Evolutionary conservation across 805 yeast species (phyloP).

Genomic region (Metschnikowia shivogae): DNA sequence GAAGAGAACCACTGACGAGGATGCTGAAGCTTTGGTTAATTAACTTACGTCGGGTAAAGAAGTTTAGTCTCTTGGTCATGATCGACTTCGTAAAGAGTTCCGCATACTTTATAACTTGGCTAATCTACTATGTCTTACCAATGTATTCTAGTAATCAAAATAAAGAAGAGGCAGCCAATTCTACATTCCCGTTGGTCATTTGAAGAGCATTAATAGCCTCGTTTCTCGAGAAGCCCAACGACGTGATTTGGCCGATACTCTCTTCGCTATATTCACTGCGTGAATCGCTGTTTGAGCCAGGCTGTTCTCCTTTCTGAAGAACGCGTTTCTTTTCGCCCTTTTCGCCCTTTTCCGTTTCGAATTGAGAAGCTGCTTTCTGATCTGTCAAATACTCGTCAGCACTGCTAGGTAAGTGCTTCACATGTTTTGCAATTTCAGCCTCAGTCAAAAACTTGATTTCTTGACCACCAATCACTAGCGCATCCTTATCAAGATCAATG

Average conservation of each 20-base stretch:
- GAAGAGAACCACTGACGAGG: slow-evolving; percentile 59
- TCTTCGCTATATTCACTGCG: not conserved
- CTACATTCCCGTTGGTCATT: slow-evolving; percentile 72
- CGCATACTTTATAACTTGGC: not conserved
- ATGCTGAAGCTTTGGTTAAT: slow-evolving; percentile 8
- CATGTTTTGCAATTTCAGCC: slow-evolving; percentile 51
- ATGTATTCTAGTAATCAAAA: slow-evolving; percentile 31
- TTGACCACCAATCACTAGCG: slow-evolving; percentile 65
- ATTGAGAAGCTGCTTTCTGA: not conserved
- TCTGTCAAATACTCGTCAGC: not conserved
- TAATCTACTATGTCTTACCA: not conserved
- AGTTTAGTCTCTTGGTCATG: not conserved
- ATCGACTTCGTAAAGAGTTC: not conserved
- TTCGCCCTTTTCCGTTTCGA: not conserved
- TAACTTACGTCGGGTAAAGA: not conserved
- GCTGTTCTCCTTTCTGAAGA: not conserved
- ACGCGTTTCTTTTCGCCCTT: not conserved
- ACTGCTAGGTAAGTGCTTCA: slow-evolving; percentile 2
- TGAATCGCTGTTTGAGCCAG: not conserved
- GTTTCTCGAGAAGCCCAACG: slow-evolving; percentile 65
- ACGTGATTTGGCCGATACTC: slow-evolving; percentile 37
- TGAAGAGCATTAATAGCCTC: slow-evolving; percentile 65
- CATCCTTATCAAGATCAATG: slow-evolving; percentile 67
- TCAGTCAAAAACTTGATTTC: slow-evolving; percentile 73
- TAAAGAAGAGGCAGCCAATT: slow-evolving; percentile 77